Conservation (phyloP, 345 rosid species). For the Limnanthes douglasii region DNA sequence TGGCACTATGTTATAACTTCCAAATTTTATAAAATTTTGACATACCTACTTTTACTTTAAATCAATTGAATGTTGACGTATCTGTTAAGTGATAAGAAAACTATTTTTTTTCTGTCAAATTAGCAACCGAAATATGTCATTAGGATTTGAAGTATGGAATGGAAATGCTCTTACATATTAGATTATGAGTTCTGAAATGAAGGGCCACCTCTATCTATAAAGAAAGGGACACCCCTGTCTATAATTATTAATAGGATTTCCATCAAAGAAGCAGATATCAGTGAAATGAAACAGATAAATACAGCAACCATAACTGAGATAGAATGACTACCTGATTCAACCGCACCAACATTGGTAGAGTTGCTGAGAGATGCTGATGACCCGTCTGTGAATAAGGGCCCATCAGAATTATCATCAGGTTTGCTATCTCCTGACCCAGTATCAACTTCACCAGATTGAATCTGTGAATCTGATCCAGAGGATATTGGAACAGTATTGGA, state of each 20-base stretch:
- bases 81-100: too few relatives aligned
- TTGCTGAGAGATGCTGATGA: constrained; percentile 6
- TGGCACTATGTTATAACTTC: too few relatives aligned
- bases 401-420: constrained; percentile 9
- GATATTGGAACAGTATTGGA: constrained; percentile 8
- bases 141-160: too few relatives aligned
- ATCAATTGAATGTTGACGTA: too few relatives aligned
- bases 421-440: constrained; percentile 14
- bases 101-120: too few relatives aligned
- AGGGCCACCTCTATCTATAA: background rate
- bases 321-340: constrained; percentile 30
- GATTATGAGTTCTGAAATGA: too few relatives aligned
- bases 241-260: background rate
- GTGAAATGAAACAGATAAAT: background rate
- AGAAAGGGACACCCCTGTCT: constrained; percentile 1
- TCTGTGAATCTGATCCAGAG: constrained; percentile 5
- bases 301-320: background rate
- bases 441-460: constrained; percentile 6
- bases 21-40: too few relatives aligned
- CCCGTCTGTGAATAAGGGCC: constrained; percentile 10
- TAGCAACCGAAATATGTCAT: background rate
- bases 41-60: too few relatives aligned
- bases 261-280: background rate
- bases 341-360: constrained; percentile 16
- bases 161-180: too few relatives aligned